Evolutionary conservation across 2,329 filamentous ascomycete species (phyloP).

Genomic region (Microcera coccophila): DNA sequence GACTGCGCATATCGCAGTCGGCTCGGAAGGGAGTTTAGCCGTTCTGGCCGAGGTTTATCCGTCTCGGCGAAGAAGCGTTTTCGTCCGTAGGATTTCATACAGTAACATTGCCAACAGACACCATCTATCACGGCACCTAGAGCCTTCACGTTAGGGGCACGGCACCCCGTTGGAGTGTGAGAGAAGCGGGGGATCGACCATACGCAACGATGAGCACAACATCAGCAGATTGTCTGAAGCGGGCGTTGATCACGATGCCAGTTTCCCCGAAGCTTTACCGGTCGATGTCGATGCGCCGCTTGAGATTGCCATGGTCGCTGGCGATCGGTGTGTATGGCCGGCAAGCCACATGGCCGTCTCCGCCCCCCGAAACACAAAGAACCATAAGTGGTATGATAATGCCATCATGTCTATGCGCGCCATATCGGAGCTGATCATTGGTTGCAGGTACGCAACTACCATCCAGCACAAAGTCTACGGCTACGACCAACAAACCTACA

Average conservation of each 20-base stretch:
- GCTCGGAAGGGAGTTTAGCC: conserved; percentile 1
- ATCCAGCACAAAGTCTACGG: not conserved
- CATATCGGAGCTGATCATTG: not conserved
- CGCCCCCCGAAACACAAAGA: not conserved
- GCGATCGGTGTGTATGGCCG: no score
- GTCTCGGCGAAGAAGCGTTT: not conserved
- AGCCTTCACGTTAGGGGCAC: conserved; percentile 18
- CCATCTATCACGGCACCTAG: not conserved
- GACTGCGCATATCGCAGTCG: conserved; percentile 13
- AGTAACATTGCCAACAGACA: conserved; percentile 8
- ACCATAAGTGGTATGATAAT: not conserved
- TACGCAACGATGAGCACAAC: not conserved
- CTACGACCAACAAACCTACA: not conserved
- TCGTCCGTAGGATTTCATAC: not conserved
- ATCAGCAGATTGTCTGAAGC: not conserved
- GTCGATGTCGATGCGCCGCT: not conserved
- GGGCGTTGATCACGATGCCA: not conserved
- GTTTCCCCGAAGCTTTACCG: not conserved
- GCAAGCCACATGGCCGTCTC: no score
- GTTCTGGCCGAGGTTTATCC: conserved; percentile 11
- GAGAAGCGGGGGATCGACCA: not conserved
- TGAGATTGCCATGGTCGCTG: not conserved
- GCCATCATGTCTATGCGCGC: not conserved
- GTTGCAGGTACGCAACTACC: not conserved
- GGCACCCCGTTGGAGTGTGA: conserved; percentile 13